Conservation (phyloP, 192 early-diverging fungal genomes). For the Geranomyces michiganensis region DNA sequence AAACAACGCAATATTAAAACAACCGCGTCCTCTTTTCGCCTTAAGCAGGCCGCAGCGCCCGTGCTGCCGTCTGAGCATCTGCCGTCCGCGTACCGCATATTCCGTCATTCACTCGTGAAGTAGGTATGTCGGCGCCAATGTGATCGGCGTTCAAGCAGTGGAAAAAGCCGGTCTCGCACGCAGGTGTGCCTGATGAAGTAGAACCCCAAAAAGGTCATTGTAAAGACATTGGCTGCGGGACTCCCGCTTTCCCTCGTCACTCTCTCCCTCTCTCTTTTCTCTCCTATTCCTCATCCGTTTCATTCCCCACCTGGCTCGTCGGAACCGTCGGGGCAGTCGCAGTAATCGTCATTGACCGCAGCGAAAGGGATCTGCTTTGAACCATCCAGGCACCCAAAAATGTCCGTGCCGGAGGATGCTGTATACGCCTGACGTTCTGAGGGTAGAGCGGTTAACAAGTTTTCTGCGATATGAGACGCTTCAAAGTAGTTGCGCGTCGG, state of each 20-base stretch:
- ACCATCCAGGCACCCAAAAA: conserved; percentile 71
- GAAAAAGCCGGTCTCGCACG: conserved; percentile 79
- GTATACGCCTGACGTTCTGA: conserved; percentile 8
- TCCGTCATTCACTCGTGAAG: conserved; percentile 87
- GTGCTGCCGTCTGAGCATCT: not conserved
- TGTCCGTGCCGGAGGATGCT: not conserved
- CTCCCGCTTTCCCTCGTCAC: too few species aligned
- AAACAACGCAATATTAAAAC: conserved; percentile 1
- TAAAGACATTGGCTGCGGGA: not conserved
- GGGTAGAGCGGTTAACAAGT: too few species aligned
- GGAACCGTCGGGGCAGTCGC: conserved; percentile 92
- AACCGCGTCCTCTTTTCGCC: not conserved
- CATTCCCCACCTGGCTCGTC: conserved; percentile 82
- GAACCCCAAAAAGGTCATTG: not conserved
- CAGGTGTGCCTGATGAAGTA: conserved; percentile 75
- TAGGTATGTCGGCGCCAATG: conserved; percentile 63
- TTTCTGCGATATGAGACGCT: too few species aligned
- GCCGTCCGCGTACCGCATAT: conserved; percentile 69
- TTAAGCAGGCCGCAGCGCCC: not conserved
- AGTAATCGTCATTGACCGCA: conserved; percentile 95
- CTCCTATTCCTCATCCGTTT: not conserved
- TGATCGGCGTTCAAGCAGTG: conserved; percentile 85
- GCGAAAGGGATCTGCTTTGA: conserved; percentile 67
- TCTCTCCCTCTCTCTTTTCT: too few species aligned
- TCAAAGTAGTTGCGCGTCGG: too few species aligned